These are phyloP conservation scores for Globisporangium emineosum DNA, from an alignment of 352 stramenopile species.

Conservation along the genomic window DNA sequence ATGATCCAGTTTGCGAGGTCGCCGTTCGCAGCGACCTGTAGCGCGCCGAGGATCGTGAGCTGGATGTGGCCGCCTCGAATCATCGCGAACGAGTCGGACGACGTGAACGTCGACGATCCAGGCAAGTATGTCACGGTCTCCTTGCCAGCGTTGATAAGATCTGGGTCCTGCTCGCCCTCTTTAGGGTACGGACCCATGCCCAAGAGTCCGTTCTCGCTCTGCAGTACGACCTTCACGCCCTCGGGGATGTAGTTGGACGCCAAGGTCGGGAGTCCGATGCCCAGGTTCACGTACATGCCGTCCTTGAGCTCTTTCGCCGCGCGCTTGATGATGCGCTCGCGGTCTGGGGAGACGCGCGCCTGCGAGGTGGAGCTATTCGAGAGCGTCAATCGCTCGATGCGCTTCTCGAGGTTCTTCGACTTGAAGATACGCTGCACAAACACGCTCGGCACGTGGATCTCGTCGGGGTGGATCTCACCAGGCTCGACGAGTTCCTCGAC, in stretches of 20 bases:
- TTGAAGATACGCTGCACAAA: slow-evolving; percentile 96
- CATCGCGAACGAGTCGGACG: slow-evolving; percentile 95
- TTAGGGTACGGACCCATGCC: slow-evolving; percentile 92
- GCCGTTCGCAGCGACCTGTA: slow-evolving; percentile 92
- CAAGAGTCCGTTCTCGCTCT: slow-evolving; percentile 96
- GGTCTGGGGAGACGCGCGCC: slow-evolving; percentile 65
- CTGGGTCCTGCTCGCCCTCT: slow-evolving; percentile 86
- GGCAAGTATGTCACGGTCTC: slow-evolving; percentile 94
- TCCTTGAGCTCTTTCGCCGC: slow-evolving; percentile 87
- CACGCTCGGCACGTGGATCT: slow-evolving; percentile 94
- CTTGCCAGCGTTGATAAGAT: slow-evolving; percentile 98
- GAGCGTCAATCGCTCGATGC: slow-evolving; percentile 92
- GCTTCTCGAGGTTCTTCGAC: slow-evolving; percentile 88
- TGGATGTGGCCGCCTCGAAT: slow-evolving; percentile 96
- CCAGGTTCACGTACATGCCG: slow-evolving; percentile 98
- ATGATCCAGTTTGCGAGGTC: slow-evolving; percentile 97
- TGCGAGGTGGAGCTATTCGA: slow-evolving; percentile 61
- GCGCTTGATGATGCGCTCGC: slow-evolving; percentile 93
- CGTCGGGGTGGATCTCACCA: slow-evolving; percentile 92
- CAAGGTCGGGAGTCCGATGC: slow-evolving; percentile 95
- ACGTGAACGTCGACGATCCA: slow-evolving; percentile 93
- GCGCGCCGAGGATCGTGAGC: slow-evolving; percentile 94
- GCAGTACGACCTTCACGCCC: slow-evolving; percentile 93
- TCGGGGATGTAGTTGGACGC: slow-evolving; percentile 94
- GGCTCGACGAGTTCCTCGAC: slow-evolving; percentile 94